These are phyloP conservation scores for Penicillium cosmopolitanum DNA, from an alignment of 495 filamentous ascomycete species.

Conservation along the genomic window DNA sequence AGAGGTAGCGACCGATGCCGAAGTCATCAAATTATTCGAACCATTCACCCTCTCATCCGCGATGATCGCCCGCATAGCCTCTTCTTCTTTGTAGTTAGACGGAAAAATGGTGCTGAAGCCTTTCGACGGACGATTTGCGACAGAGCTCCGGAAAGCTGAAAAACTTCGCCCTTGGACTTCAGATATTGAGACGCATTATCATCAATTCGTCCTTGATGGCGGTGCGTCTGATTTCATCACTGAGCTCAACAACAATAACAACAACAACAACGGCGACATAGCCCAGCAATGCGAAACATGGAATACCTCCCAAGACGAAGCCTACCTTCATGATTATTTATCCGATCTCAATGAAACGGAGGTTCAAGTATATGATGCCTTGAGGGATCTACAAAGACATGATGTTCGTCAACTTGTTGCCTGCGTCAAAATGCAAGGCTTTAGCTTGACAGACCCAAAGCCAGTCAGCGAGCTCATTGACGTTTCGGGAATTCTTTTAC, in stretches of 20 bases:
- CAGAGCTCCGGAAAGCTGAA: no score
- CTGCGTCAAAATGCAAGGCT: slow-evolving; percentile 10
- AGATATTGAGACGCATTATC: background rate
- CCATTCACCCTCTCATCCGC: no score
- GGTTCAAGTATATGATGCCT: slow-evolving; percentile 18
- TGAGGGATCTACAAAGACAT: slow-evolving; percentile 26
- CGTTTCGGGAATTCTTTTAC: slow-evolving; percentile 24
- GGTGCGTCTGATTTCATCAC: background rate
- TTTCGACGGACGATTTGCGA: no score
- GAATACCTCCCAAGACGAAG: slow-evolving; percentile 26
- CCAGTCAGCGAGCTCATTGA: slow-evolving; percentile 16
- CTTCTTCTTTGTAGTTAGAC: no score
- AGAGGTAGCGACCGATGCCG: no score
- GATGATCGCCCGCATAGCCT: no score
- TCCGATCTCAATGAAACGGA: slow-evolving; percentile 21
- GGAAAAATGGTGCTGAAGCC: no score
- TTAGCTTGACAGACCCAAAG: background rate
- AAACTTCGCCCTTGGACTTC: no score
- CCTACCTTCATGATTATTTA: slow-evolving; percentile 19
- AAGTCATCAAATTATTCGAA: no score
- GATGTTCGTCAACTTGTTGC: slow-evolving; percentile 20
- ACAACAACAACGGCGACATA: background rate
- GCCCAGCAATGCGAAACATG: slow-evolving; percentile 18
- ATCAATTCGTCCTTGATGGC: background rate
- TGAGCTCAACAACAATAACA: background rate